phyloP scores from a whole-genome alignment of 73 alveolate species.

The Uronychia setigera region DNA sequence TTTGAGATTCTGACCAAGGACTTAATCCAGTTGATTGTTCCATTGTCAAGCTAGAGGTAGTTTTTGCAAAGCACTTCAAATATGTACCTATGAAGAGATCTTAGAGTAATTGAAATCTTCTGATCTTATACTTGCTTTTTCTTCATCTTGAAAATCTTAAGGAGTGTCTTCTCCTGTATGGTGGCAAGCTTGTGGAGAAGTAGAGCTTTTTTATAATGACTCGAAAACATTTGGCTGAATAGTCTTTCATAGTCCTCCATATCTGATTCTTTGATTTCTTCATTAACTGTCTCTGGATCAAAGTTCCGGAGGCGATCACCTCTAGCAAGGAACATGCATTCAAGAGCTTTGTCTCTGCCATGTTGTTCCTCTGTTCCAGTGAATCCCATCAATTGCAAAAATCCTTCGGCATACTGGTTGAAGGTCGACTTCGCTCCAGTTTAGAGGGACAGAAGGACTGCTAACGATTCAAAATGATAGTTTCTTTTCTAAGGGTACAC shows the following conservation, averaged over 20 bases:
- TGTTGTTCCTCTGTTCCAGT: not conserved
- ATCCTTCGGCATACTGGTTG: not conserved
- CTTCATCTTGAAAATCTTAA: not conserved
- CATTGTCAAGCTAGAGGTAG: not conserved
- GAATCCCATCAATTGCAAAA: not conserved
- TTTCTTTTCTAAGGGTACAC: not conserved
- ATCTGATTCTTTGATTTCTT: not conserved
- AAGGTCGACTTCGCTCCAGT: not conserved
- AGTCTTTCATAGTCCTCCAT: not conserved
- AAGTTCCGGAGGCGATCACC: not conserved
- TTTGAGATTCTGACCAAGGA: not conserved
- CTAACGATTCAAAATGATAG: not conserved
- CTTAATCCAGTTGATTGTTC: not conserved
- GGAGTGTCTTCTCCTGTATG: not conserved
- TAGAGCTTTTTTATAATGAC: not conserved
- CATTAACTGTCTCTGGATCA: not conserved
- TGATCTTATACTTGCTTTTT: not conserved
- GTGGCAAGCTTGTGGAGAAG: not conserved
- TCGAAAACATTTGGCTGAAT: not conserved
- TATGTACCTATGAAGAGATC: not conserved
- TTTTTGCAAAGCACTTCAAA: not conserved
- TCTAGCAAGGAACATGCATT: not conserved
- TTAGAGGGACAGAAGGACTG: not conserved
- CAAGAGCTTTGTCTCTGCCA: not conserved
- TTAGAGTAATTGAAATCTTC: not conserved